A percentile compares a stretch with the other conserved stretches of the same genome.
Conservation (phyloP, 2,329 filamentous ascomycete genomes). For the Aspergillus terreus region DNA sequence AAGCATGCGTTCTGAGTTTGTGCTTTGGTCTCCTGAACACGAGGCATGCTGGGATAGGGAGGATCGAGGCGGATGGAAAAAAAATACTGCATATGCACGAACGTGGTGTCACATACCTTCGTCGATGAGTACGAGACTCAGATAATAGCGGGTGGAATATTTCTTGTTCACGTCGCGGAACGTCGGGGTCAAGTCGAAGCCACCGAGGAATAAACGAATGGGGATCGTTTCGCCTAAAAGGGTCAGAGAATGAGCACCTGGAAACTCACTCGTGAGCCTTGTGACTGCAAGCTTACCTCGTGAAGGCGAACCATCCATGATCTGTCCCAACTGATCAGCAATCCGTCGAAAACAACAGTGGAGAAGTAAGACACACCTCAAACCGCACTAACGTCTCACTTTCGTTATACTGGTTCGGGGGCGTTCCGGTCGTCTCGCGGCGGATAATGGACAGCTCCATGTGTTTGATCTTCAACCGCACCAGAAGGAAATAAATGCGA, state of each 20-base stretch:
- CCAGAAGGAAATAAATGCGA: conserved; percentile 95
- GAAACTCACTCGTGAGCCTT: neutral
- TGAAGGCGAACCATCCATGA: conserved; percentile 99
- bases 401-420: conserved; percentile 99
- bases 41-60: neutral
- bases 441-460: conserved; percentile 99
- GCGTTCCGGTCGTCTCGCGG: conserved; percentile 90
- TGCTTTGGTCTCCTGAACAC: neutral
- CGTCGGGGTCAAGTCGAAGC: conserved; percentile 94
- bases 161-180: conserved; percentile 99
- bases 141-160: conserved; percentile 96
- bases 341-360: neutral
- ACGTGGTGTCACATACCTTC: conserved; percentile 60
- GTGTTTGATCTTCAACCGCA: conserved; percentile 98
- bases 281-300: conserved; percentile 59
- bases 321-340: conserved; percentile 49
- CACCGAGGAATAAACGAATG: conserved; percentile 92
- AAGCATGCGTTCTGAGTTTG: neutral
- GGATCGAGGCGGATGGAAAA: neutral
- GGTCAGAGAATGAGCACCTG: conserved; percentile 16
- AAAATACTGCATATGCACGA: neutral
- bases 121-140: conserved; percentile 92
- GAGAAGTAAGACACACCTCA: conserved; percentile 58
- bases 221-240: conserved; percentile 77
- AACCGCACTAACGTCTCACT: conserved; percentile 97